Percentiles rank a stretch among this genome's conserved stretches.
phyloP scores from a whole-genome alignment of 2,329 filamentous ascomycete species.

The Colletotrichum gloeosporioides region DNA sequence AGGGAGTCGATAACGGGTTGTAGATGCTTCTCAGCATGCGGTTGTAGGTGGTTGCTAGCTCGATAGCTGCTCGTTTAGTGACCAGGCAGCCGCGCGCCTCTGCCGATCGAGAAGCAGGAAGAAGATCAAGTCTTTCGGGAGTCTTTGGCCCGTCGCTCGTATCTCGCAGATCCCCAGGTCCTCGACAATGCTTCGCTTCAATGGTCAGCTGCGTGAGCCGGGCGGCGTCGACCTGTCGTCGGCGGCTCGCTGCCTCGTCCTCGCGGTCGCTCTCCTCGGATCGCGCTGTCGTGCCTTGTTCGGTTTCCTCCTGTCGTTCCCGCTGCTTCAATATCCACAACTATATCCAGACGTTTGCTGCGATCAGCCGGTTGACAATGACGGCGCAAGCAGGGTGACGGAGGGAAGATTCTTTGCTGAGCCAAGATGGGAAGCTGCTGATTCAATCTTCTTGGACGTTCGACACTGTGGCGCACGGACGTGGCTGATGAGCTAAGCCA shows the following conservation, averaged over 20 bases:
- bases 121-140: background rate
- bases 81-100: background rate
- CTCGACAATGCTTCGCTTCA: background rate
- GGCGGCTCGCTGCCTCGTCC: background rate
- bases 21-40: background rate
- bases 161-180: background rate
- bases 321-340: background rate
- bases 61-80: background rate
- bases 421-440: background rate
- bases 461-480: background rate
- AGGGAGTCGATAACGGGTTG: background rate
- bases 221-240: background rate
- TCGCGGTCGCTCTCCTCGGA: background rate
- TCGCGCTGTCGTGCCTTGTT: background rate
- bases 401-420: background rate
- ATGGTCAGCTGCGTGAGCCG: background rate
- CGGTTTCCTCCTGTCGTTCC: background rate
- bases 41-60: background rate
- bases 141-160: background rate
- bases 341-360: background rate
- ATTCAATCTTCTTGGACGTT: slow-evolving; percentile 9
- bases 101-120: background rate
- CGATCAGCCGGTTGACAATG: background rate
- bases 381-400: background rate
- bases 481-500: slow-evolving; percentile 10